Percentiles rank a stretch among this genome's conserved stretches.
phyloP scores from a whole-genome alignment of 139 green algal species.

The Asterochloris erici region DNA sequence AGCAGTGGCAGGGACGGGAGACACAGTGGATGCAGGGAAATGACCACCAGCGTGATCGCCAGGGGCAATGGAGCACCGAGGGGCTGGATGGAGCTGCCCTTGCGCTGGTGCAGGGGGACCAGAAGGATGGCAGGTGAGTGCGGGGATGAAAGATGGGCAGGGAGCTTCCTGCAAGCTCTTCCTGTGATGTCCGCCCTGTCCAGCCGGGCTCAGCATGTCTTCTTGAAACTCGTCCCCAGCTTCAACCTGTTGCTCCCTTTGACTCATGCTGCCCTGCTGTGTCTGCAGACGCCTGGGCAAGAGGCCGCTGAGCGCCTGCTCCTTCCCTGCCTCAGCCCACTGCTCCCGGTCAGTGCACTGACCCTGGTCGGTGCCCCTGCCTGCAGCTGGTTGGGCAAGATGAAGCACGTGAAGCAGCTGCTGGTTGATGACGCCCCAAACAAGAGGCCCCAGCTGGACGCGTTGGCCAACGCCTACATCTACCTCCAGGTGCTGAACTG shows the following conservation, averaged over 20 bases:
- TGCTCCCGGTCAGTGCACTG: too few relatives aligned
- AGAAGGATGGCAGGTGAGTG: conserved; percentile 44
- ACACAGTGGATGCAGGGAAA: conserved; percentile 79
- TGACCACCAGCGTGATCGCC: conserved; percentile 59
- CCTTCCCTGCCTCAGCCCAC: too few relatives aligned
- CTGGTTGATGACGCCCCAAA: conserved; percentile 65
- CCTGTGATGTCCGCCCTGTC: too few relatives aligned
- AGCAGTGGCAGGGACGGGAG: conserved; percentile 44
- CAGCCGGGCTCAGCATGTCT: too few relatives aligned
- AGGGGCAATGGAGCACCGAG: conserved; percentile 61
- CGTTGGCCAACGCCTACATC: conserved; percentile 42
- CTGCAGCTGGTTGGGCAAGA: conserved; percentile 78
- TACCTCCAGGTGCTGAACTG: conserved; percentile 42
- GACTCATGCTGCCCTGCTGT: too few relatives aligned
- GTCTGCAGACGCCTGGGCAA: too few relatives aligned
- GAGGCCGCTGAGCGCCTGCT: too few relatives aligned
- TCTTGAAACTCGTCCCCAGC: too few relatives aligned
- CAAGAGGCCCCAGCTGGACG: conserved; percentile 47
- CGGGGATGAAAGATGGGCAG: not conserved
- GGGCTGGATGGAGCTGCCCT: conserved; percentile 51
- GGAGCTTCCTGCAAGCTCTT: not conserved
- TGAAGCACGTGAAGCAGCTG: conserved; percentile 66
- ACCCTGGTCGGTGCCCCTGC: too few relatives aligned
- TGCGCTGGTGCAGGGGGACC: conserved; percentile 69
- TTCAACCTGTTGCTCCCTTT: too few relatives aligned